Evolutionary conservation across 306 rosid genomes (phyloP), one percentile per base, ranked within the genome.

Genomic region (Cicer yamashitae): DNA sequence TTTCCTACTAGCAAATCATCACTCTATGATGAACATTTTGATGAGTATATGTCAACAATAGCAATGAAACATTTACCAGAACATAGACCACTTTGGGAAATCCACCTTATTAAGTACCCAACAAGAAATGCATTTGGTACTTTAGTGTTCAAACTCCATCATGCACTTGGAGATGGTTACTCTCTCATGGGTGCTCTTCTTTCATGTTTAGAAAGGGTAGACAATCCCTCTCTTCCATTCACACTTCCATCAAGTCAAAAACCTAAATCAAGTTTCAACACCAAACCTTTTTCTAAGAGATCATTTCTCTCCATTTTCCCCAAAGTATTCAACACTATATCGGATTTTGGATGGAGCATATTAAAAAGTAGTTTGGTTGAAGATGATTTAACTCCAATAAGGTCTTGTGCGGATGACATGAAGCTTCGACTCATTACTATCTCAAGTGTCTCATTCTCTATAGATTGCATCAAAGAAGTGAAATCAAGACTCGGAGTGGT

Each of bases 81-180:
- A 61, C 10, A 71, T n/a, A 87, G 72, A 51, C 88, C 89, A 37
- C 74, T 87, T 2, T 85, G 94, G 91, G 89, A 85, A 43, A 45
- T 85, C 38, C 94, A 89, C 61, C 38, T 82, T 0, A 10, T 89
- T 2, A 85, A 82, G 1, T 87, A 85, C 54, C 91, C 94, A 25
- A 82, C 89, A 15, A 83, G 14, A 7, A 77, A 10, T 71, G 83
- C 87, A 71, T 81, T 73, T 44, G 82, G 87, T 0, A 83, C 72
- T 2, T 0, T 88, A 8, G 44, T 90, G 7, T 83, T 90, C 78
- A 81, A 79, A 70, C 76, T 88, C 34, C 91, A 87, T 50, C 94
- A 87, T 70, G 84, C 89, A 0, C 88, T 89, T 15, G 94, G 91
- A 0, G 92, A 89, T 85, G 93, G 89, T 41, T 87, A 79, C 71